These are phyloP conservation scores for Ceratobasidium sp. DNA, from an alignment of 1,284 basidiomycete species.

Conservation along the genomic window DNA sequence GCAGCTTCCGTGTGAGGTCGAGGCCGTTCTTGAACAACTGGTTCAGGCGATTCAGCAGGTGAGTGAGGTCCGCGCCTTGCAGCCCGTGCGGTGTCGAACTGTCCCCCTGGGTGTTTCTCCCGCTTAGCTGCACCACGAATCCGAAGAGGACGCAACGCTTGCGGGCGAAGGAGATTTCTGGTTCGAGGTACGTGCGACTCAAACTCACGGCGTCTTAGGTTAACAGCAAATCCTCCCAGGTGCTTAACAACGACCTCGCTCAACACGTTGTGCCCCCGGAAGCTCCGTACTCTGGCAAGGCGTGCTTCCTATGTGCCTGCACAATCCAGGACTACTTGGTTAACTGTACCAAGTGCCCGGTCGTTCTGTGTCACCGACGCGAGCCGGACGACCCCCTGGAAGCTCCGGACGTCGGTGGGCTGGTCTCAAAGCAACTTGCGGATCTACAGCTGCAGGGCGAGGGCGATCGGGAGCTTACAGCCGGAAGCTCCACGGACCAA, in stretches of 20 bases:
- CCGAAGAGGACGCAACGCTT: background rate
- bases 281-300: background rate
- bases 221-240: background rate
- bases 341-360: background rate
- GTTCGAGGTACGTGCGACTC: constrained; percentile 20
- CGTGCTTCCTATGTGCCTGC: background rate
- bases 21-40: background rate
- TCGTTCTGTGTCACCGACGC: constrained; percentile 7
- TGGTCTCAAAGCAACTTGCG: background rate
- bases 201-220: background rate
- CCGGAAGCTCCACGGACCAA: no score
- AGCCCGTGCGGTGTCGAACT: no score
- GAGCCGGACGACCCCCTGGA: background rate
- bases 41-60: constrained; percentile 4
- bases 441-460: no score
- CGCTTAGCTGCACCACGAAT: no score
- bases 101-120: no score
- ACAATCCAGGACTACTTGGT: constrained; percentile 15
- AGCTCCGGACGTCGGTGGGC: background rate
- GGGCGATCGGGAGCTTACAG: no score
- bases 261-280: background rate
- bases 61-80: background rate
- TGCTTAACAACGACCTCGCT: constrained; percentile 18
- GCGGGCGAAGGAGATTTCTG: constrained; percentile 24
- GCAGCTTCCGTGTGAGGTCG: constrained; percentile 8